Evolutionary conservation across 2,329 filamentous ascomycete genomes (phyloP).

Genomic region (Aureobasidium namibiae): DNA sequence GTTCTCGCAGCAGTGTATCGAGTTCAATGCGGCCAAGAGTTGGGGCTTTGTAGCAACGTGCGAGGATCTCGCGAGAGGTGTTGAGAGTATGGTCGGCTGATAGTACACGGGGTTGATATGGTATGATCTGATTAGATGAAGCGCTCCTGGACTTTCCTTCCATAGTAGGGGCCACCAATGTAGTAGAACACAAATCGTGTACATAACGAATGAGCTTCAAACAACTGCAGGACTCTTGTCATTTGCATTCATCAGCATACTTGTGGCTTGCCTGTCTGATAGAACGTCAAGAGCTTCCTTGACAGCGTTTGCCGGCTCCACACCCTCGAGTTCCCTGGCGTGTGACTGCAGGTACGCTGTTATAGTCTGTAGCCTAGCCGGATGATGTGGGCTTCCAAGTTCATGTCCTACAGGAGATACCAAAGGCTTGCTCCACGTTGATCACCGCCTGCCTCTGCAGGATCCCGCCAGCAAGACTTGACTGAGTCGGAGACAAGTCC

Average conservation of each 20-base stretch:
- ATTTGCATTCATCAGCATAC: too few species aligned
- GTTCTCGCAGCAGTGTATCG: slow-evolving; percentile 28
- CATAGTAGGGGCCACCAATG: background rate
- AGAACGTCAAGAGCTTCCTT: background rate
- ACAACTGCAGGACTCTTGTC: background rate
- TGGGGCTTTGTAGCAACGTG: slow-evolving; percentile 27
- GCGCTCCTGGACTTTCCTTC: background rate
- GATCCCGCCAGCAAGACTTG: background rate
- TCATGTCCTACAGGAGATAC: background rate
- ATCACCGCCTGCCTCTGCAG: background rate
- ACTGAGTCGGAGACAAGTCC: background rate
- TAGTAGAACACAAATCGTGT: background rate
- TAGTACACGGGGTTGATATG: background rate
- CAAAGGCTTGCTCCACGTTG: background rate
- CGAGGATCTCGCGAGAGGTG: slow-evolving; percentile 23
- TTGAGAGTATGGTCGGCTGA: slow-evolving; percentile 11
- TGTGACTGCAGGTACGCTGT: background rate
- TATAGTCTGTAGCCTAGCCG: background rate
- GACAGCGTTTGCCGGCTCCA: background rate
- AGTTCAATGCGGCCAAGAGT: slow-evolving; percentile 28
- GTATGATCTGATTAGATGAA: background rate
- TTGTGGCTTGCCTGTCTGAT: background rate
- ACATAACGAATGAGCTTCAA: background rate
- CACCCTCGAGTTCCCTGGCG: background rate
- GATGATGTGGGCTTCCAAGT: background rate